phyloP scores from a whole-genome alignment of 1,139 yeast species.

The Candida freyschussii region DNA sequence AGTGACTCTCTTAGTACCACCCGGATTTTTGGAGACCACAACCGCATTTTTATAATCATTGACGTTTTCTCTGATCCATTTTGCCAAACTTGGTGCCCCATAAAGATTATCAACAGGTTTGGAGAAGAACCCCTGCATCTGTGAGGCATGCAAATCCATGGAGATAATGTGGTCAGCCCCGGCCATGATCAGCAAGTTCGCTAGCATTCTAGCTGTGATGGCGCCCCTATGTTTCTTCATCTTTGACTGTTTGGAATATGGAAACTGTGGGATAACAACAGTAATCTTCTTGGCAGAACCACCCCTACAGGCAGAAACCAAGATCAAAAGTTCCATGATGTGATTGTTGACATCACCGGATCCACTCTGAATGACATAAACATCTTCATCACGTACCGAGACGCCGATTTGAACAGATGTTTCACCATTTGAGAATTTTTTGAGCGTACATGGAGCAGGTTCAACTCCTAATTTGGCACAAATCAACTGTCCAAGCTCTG shows the following conservation, averaged over 20 bases:
- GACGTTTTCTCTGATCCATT: slow-evolving; percentile 92
- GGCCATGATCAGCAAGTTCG: slow-evolving; percentile 91
- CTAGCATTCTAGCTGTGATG: slow-evolving; percentile 98
- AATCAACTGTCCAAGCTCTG: slow-evolving; percentile 84
- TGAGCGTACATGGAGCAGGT: slow-evolving; percentile 90
- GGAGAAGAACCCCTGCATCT: slow-evolving; percentile 98
- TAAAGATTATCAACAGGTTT: slow-evolving; percentile 95
- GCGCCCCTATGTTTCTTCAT: slow-evolving; percentile 99
- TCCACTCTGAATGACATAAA: slow-evolving; percentile 92
- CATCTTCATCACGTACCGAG: slow-evolving; percentile 94
- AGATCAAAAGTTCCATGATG: slow-evolving; percentile 90
- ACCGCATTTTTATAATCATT: slow-evolving; percentile 79
- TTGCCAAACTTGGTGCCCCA: slow-evolving; percentile 94
- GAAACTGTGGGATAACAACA: slow-evolving; percentile 96
- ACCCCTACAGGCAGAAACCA: slow-evolving; percentile 93
- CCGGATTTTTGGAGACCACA: slow-evolving; percentile 95
- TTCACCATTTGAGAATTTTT: slow-evolving; percentile 94
- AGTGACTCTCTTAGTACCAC: slow-evolving; percentile 97
- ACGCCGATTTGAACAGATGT: slow-evolving; percentile 94
- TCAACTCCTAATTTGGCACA: slow-evolving; percentile 89
- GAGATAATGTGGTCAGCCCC: slow-evolving; percentile 99
- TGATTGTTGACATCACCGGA: slow-evolving; percentile 88
- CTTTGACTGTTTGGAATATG: slow-evolving; percentile 94
- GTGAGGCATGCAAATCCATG: slow-evolving; percentile 97
- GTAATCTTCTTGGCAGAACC: slow-evolving; percentile 97